Evolutionary conservation across 306 rosid genomes (phyloP).

Genomic region (Pyrus communis): DNA sequence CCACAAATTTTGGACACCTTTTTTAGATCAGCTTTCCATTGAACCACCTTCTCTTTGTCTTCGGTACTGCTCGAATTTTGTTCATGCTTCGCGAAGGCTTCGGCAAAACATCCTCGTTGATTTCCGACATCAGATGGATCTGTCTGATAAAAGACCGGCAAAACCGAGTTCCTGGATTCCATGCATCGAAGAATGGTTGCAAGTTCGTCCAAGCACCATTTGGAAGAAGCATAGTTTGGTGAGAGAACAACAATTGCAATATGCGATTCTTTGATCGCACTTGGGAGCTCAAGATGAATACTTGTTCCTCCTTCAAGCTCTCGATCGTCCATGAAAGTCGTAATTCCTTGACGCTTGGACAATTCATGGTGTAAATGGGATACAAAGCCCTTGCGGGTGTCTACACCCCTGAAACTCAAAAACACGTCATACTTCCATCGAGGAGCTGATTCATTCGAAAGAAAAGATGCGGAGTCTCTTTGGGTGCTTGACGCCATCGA

Average conservation of each 20-base stretch:
- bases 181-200: too few relatives aligned
- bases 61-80: not conserved
- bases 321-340: not conserved
- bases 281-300: not conserved
- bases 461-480: too few relatives aligned
- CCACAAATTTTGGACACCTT: not conserved
- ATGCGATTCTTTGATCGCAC: too few relatives aligned
- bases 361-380: not conserved
- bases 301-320: not conserved
- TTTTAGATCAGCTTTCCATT: not conserved
- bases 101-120: not conserved
- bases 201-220: too few relatives aligned
- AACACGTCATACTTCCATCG: not conserved
- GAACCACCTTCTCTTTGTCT: not conserved
- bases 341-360: not conserved
- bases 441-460: not conserved
- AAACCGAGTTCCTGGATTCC: too few relatives aligned
- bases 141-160: too few relatives aligned
- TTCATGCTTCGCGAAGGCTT: not conserved
- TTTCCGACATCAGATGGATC: too few relatives aligned
- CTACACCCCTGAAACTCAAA: not conserved
- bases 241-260: too few relatives aligned
- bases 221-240: too few relatives aligned
- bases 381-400: not conserved
- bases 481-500: too few relatives aligned